Conservation (phyloP, 331 rosid genomes). For the Erythrophleum ivorense region DNA sequence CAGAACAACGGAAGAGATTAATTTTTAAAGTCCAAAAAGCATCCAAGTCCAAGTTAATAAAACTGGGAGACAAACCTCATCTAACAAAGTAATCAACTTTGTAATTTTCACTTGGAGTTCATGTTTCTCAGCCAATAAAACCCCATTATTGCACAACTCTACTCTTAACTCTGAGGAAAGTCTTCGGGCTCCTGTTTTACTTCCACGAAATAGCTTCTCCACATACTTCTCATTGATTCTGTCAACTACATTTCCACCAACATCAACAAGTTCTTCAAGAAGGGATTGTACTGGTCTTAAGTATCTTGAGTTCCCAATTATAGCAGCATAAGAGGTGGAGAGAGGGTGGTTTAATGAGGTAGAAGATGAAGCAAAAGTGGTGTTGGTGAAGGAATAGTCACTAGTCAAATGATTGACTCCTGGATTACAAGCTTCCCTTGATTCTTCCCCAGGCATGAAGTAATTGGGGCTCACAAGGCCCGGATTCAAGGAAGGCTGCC, state of each 20-base stretch:
- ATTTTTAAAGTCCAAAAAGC: neutral
- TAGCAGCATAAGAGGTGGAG: conserved; percentile 51
- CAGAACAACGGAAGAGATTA: neutral
- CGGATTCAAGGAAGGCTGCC: conserved; percentile 50
- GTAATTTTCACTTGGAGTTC: conserved; percentile 64
- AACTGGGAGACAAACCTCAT: conserved; percentile 57
- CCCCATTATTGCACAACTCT: conserved; percentile 59
- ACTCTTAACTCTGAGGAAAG: conserved; percentile 66
- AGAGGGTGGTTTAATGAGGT: conserved; percentile 52
- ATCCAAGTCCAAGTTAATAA: neutral
- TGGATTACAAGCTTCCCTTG: conserved; percentile 50
- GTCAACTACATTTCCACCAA: conserved; percentile 62
- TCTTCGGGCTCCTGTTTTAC: conserved; percentile 48
- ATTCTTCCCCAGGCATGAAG: conserved; percentile 50
- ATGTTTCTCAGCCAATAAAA: conserved; percentile 60
- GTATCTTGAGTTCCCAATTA: conserved; percentile 65
- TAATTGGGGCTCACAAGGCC: conserved; percentile 56
- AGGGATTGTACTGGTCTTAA: conserved; percentile 73
- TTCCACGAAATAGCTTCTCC: conserved; percentile 57
- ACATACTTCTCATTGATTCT: conserved; percentile 56
- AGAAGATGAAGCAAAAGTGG: conserved; percentile 55
- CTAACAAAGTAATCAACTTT: conserved; percentile 66
- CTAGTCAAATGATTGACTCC: conserved; percentile 48
- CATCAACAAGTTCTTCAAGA: conserved; percentile 67
- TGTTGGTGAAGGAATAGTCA: conserved; percentile 55